A percentile compares a stretch with the other conserved stretches of the same genome.
Conservation (phyloP, 495 filamentous ascomycete genomes). For the Penicillium fimorum region DNA sequence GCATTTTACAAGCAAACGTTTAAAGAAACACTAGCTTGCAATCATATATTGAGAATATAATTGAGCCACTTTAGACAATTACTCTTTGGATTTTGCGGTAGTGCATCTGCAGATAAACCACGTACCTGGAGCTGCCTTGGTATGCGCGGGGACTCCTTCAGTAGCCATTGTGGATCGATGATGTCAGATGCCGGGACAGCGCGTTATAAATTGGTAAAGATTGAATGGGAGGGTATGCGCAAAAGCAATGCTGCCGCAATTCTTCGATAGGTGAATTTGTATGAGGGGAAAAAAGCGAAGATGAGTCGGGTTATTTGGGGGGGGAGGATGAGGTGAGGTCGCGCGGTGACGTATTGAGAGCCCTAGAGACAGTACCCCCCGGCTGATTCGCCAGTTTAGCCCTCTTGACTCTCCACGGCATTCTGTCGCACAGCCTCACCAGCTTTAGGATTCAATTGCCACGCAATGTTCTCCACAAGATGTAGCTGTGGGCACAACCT, state of each 20-base stretch:
- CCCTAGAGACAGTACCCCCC: conserved; percentile 28
- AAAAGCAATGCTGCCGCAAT: conserved; percentile 19
- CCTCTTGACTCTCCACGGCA: conserved; percentile 1
- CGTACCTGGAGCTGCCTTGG: conserved; percentile 26
- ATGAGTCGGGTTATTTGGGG: conserved; percentile 15
- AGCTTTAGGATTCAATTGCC: background rate
- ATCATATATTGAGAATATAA: background rate
- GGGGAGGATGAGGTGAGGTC: conserved; percentile 33
- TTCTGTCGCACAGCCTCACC: conserved; percentile 9
- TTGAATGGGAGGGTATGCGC: conserved; percentile 14
- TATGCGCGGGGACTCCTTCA: conserved; percentile 16
- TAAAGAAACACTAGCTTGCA: background rate
- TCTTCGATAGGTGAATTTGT: conserved; percentile 5
- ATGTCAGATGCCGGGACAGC: conserved; percentile 22
- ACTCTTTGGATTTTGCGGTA: background rate
- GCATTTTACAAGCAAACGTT: background rate
- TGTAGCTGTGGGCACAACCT: background rate
- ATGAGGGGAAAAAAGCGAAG: conserved; percentile 3
- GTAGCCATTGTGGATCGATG: conserved; percentile 34
- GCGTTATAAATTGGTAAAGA: background rate
- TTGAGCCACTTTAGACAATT: background rate
- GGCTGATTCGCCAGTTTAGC: conserved; percentile 21
- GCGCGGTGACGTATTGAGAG: conserved; percentile 44
- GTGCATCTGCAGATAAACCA: background rate
- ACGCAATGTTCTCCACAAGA: background rate